These are phyloP conservation scores for Vigna hirtella DNA, from an alignment of 306 rosid species.

Conservation along the genomic window DNA sequence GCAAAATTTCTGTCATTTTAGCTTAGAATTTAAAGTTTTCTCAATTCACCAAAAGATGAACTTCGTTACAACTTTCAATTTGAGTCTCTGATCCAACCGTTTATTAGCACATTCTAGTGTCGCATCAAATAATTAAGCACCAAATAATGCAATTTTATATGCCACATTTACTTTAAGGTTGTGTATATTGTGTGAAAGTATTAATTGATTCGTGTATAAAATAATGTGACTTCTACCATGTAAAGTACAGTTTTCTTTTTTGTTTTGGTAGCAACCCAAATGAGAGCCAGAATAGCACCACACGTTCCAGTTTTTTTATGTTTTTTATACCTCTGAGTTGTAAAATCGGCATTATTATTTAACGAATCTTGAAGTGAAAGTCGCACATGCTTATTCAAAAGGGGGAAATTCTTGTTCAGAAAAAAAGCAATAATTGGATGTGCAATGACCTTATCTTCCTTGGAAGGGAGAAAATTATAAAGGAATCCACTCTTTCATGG, in stretches of 20 bases:
- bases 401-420: constrained; percentile 27
- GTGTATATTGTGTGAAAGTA: neutral
- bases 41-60: constrained; percentile 41
- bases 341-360: constrained; percentile 40
- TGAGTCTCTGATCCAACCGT: neutral
- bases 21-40: constrained; percentile 52
- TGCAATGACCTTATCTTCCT: constrained; percentile 20
- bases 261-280: constrained; percentile 16
- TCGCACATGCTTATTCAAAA: constrained; percentile 43
- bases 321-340: constrained; percentile 35
- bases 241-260: constrained; percentile 10
- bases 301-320: constrained; percentile 41
- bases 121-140: constrained; percentile 1
- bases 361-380: constrained; percentile 51
- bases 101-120: constrained; percentile 2
- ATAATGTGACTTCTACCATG: constrained; percentile 24
- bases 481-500: neutral
- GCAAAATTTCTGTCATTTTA: constrained; percentile 54
- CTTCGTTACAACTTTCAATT: constrained; percentile 1
- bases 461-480: constrained; percentile 18
- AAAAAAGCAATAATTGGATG: constrained; percentile 31
- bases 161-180: neutral
- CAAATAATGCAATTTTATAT: neutral
- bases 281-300: constrained; percentile 27
- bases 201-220: constrained; percentile 25